Evolutionary conservation across 2,329 filamentous ascomycete genomes (phyloP), one percentile per base, ranked within the genome.

Genomic region (Fusarium neocosmosporiellum): DNA sequence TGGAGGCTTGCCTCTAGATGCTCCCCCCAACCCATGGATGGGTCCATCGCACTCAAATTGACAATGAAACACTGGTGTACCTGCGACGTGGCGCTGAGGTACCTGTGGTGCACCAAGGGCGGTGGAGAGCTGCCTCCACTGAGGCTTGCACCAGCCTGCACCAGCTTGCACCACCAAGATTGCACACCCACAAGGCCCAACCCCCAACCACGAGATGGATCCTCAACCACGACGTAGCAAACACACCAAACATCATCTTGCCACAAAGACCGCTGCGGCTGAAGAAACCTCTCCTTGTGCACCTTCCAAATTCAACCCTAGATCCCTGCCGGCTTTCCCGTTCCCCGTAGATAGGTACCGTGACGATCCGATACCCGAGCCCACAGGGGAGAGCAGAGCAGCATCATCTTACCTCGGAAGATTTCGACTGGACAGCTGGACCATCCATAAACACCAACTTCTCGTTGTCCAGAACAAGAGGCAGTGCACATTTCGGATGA

Each of bases 281-380:
- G 27, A 53, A 46, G 43, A 61, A 53, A 31, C 31, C 18, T 29
- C 24, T 13, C 33, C 36, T 61, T 11, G 11, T 34, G 9, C 46
- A 46, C 37, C 37, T 34, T 61, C 18, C 22, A 29, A 37, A 33
- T 6, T 54, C 59, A 37, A 61, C 59, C 62, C 66, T 34, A 2
- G 50, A 65, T 46, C 70, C 70, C 55, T 72, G 65, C 16, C 50
- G 29, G 24, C 14, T 53, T 24, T 24, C 24, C 37, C 61, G 37
- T 48, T 43, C 31, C n/a, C 27, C 37, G 41, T n/a, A 58, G n/a
- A 43, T 24, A 58, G n/a, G 37, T 24, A 22, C 37, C 57, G 29
- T 46, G 66, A 57, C 57, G 62, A 70, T 70, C 66, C 53, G 36
- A 59, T 70, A 66, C 43, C 43, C 50, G 66, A 59, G 16, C 20